Evolutionary conservation across 2,329 filamentous ascomycete genomes (phyloP).

Genomic region (Dothidotthia symphoricarpi): DNA sequence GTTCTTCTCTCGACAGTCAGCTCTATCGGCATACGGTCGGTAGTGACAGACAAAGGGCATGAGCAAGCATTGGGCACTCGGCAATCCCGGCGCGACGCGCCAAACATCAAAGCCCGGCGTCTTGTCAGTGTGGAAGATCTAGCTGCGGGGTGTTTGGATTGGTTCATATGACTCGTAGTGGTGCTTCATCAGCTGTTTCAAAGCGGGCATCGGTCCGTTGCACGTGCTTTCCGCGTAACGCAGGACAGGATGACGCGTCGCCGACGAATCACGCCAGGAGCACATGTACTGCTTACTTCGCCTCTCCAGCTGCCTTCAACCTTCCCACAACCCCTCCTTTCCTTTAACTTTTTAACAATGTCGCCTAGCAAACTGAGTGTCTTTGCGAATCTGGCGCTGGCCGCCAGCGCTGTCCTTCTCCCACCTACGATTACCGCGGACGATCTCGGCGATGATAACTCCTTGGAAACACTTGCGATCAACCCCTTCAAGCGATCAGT

Average conservation of each 20-base stretch:
- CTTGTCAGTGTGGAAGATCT: too few species aligned
- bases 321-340: slow-evolving; percentile 8
- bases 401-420: slow-evolving; percentile 38
- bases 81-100: too few species aligned
- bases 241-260: slow-evolving; percentile 17
- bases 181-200: slow-evolving; percentile 3
- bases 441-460: slow-evolving; percentile 32
- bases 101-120: background rate
- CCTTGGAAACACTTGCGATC: slow-evolving; percentile 31
- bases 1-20: background rate
- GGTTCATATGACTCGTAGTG: background rate
- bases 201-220: slow-evolving; percentile 7
- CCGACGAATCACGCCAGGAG: slow-evolving; percentile 11
- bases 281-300: slow-evolving; percentile 10
- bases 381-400: slow-evolving; percentile 38
- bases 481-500: slow-evolving; percentile 36
- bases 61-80: too few species aligned
- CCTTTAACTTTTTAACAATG: slow-evolving; percentile 26
- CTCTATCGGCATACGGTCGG: too few species aligned
- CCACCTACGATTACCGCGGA: slow-evolving; percentile 32
- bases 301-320: slow-evolving; percentile 14
- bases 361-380: slow-evolving; percentile 33
- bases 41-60: too few species aligned
- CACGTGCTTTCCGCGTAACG: slow-evolving; percentile 7
- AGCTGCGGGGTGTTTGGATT: background rate